These are phyloP conservation scores for Penicillium fimorum DNA, from an alignment of 495 filamentous ascomycete species.

Conservation along the genomic window DNA sequence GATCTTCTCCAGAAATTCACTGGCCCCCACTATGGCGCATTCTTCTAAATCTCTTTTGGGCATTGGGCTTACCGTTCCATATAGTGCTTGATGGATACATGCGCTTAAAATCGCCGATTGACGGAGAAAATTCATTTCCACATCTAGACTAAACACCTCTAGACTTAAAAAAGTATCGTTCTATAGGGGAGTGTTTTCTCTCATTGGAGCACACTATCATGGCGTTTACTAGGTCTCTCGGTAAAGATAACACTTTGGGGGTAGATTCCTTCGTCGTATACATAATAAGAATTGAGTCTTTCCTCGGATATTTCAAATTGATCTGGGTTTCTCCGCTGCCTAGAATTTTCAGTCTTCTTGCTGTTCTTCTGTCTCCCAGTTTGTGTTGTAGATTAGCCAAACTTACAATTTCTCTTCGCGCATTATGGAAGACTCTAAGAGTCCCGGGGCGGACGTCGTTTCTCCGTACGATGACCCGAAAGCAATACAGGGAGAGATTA, in stretches of 20 bases:
- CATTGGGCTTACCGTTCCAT: background rate
- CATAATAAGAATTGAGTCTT: background rate
- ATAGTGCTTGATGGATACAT: background rate
- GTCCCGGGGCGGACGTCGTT: slow-evolving; percentile 20
- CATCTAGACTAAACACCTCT: no score
- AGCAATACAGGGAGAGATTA: slow-evolving; percentile 20
- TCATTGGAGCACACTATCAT: background rate
- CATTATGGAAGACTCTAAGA: slow-evolving; percentile 25
- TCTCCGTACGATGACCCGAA: slow-evolving; percentile 24
- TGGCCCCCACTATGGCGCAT: slow-evolving; percentile 6
- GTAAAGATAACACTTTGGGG: background rate
- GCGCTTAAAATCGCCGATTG: background rate
- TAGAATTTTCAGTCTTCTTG: background rate
- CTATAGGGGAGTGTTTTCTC: background rate
- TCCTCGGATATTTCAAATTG: background rate
- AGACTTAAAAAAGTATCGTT: background rate
- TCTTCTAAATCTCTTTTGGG: background rate
- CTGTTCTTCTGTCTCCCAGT: background rate
- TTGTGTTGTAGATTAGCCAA: background rate
- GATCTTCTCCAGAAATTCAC: slow-evolving; percentile 3
- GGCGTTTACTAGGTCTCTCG: background rate
- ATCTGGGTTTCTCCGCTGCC: background rate
- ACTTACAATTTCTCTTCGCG: background rate
- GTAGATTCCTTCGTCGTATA: background rate
- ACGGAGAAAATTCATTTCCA: background rate